Evolutionary conservation across 495 filamentous ascomycete species (phyloP), one percentile per base, ranked within the genome.

Genomic region (Penicillium cinerascens): DNA sequence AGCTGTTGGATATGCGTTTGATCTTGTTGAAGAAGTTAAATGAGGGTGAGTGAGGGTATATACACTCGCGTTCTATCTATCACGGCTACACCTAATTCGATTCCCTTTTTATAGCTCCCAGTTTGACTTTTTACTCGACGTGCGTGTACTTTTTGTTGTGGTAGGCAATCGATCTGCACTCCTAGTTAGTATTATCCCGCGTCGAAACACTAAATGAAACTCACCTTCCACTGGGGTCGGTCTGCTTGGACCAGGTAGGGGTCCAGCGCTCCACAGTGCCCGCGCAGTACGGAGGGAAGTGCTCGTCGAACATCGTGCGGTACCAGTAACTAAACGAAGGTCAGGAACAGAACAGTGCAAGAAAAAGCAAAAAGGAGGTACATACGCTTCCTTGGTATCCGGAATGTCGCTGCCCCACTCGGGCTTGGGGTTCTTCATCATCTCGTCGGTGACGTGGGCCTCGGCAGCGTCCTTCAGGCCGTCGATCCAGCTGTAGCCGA

Each of bases 401-500:
- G 93, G 93, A 50, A 95, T 81, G 61, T 98, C 93, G 44, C 71
- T 70, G 29, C 89, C 92, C 93, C 93, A 98, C 69, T 96, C 91
- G 23, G 88, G 82, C 80, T 96, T 96, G 44, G 92, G 91, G 79
- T 91, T 89, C 78, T 89, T 89, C 84, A 98, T 85, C 83, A 95
- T 91, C 78, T 97, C 93, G 65, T 97, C 91, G 20, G 87, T 92
- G 38, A 98, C 87, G 37, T 92, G 81, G 49, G 82, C 65, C 72
- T 92, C 90, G 54, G 93, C 95, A 54, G 86, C 84, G 68, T 97
- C 95, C 79, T 96, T 98, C 42, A 98, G 80, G 15, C 84, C 88
- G 66, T 98, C 95, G 71, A 97, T 97, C 93, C 93, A 98, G 54
- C 95, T 91, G 76, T 98, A 98, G 49, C 93, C 93, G 55, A 98